phyloP scores from a whole-genome alignment of 2,329 filamentous ascomycete species.

The Colletotrichum agaves region DNA sequence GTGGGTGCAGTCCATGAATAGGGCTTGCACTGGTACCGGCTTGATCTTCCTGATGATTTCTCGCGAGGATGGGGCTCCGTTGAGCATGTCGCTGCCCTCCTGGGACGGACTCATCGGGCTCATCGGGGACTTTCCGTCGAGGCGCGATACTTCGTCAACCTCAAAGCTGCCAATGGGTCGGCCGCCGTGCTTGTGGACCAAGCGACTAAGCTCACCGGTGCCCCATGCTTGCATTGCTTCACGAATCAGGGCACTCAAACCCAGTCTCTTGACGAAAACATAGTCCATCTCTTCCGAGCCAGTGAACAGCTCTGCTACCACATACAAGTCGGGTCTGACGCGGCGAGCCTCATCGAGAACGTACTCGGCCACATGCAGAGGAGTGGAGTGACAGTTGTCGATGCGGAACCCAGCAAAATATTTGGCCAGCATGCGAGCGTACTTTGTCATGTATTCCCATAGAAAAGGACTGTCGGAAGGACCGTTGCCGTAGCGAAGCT shows the following conservation, averaged over 20 bases:
- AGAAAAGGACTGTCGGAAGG: constrained; percentile 90
- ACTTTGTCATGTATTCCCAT: constrained; percentile 96
- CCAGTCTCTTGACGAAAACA: constrained; percentile 91
- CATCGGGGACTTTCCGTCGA: constrained; percentile 55
- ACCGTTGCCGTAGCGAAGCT: constrained; percentile 86
- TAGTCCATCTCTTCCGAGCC: constrained; percentile 97
- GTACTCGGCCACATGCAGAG: constrained; percentile 92
- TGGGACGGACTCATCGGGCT: constrained; percentile 46
- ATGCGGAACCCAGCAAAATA: constrained; percentile 96
- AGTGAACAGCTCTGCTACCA: constrained; percentile 95
- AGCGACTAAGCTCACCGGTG: constrained; percentile 88
- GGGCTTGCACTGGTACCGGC: constrained; percentile 86
- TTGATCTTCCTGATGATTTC: constrained; percentile 85
- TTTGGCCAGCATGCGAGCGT: constrained; percentile 91
- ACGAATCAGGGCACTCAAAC: constrained; percentile 89
- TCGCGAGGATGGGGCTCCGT: constrained; percentile 52
- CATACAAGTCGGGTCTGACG: constrained; percentile 87
- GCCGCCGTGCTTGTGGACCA: constrained; percentile 94
- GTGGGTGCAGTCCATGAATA: constrained; percentile 99
- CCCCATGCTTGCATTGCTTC: constrained; percentile 99
- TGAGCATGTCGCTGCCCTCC: constrained; percentile 41
- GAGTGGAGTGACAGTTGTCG: constrained; percentile 98
- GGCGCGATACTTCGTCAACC: constrained; percentile 82
- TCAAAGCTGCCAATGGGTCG: constrained; percentile 97
- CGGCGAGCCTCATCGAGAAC: constrained; percentile 93